A percentile compares a stretch with the other conserved stretches of the same genome.
phyloP scores from a whole-genome alignment of 306 rosid genomes.

The Calophaca sinica region DNA sequence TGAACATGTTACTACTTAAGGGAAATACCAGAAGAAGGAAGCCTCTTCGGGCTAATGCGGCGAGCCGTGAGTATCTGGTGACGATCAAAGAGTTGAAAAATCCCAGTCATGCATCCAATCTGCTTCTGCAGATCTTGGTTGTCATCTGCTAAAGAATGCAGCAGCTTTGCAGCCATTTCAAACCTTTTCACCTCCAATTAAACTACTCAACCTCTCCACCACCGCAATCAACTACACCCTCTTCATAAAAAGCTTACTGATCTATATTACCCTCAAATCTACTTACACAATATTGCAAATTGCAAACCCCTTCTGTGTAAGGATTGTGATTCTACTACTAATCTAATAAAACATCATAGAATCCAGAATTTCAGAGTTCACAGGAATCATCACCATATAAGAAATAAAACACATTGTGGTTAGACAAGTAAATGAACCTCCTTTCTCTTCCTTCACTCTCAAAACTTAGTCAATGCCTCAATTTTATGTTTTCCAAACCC shows the following conservation, averaged over 20 bases:
- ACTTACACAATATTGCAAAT: slow-evolving; percentile 43
- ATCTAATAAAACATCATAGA: slow-evolving; percentile 24
- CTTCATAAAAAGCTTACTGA: slow-evolving; percentile 40
- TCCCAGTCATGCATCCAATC: slow-evolving; percentile 95
- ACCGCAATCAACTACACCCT: slow-evolving; percentile 41
- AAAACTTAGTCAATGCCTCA: not conserved
- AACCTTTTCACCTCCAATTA: slow-evolving; percentile 42
- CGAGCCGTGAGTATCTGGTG: slow-evolving; percentile 62
- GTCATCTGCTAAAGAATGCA: slow-evolving; percentile 92
- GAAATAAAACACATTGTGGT: slow-evolving; percentile 40
- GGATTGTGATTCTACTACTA: slow-evolving; percentile 13
- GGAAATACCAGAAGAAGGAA: slow-evolving; percentile 65
- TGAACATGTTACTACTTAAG: not conserved
- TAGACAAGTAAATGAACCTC: slow-evolving; percentile 30
- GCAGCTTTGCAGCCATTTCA: slow-evolving; percentile 87
- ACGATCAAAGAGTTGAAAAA: slow-evolving; percentile 86
- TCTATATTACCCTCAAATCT: slow-evolving; percentile 46
- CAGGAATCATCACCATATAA: slow-evolving; percentile 20
- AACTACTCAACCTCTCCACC: slow-evolving; percentile 32
- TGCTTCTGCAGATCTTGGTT: slow-evolving; percentile 94
- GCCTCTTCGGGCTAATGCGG: slow-evolving; percentile 67
- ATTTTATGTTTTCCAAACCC: not conserved
- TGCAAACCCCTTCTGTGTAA: slow-evolving; percentile 43
- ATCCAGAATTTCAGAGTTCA: slow-evolving; percentile 47
- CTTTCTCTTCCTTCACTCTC: slow-evolving; percentile 37